A percentile compares a stretch with the other conserved stretches of the same genome.
Conservation (phyloP, 371 early-diverging fungal genomes). For the Zancudomyces culisetae region DNA sequence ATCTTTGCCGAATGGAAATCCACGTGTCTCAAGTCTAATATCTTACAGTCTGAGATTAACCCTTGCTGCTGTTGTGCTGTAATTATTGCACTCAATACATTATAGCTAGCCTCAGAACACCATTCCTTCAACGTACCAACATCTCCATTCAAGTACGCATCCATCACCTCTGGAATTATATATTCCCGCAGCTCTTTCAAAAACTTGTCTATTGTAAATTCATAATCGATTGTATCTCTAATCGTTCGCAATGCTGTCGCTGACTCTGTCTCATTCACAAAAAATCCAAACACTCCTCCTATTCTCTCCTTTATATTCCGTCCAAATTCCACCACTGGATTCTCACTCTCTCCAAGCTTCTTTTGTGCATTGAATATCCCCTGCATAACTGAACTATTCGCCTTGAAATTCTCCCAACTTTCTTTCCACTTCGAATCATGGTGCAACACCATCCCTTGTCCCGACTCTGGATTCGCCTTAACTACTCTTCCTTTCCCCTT, state of each 20-base stretch:
- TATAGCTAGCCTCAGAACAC: constrained; percentile 85
- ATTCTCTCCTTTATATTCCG: constrained; percentile 60
- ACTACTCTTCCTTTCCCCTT: too few relatives aligned
- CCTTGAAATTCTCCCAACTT: constrained; percentile 81
- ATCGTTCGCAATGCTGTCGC: constrained; percentile 71
- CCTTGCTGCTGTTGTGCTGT: constrained; percentile 71
- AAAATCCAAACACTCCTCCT: constrained; percentile 44
- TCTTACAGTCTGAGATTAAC: constrained; percentile 72
- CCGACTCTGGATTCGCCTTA: constrained; percentile 19
- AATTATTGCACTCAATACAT: constrained; percentile 65
- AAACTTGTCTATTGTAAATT: constrained; percentile 67
- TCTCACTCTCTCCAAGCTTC: constrained; percentile 75
- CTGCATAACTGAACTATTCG: constrained; percentile 66
- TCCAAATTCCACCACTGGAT: constrained; percentile 58
- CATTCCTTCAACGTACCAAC: constrained; percentile 60
- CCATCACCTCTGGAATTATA: constrained; percentile 85
- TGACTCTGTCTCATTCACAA: constrained; percentile 86
- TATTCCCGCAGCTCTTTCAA: constrained; percentile 73
- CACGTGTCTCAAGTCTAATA: constrained; percentile 78
- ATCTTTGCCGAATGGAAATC: constrained; percentile 66
- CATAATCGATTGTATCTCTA: constrained; percentile 57
- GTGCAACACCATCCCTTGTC: constrained; percentile 57
- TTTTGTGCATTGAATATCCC: constrained; percentile 55
- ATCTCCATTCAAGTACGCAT: constrained; percentile 77
- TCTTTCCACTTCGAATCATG: constrained; percentile 79